phyloP scores from a whole-genome alignment of 768 basidiomycete genomes.

The Aureoboletus auriporus region DNA sequence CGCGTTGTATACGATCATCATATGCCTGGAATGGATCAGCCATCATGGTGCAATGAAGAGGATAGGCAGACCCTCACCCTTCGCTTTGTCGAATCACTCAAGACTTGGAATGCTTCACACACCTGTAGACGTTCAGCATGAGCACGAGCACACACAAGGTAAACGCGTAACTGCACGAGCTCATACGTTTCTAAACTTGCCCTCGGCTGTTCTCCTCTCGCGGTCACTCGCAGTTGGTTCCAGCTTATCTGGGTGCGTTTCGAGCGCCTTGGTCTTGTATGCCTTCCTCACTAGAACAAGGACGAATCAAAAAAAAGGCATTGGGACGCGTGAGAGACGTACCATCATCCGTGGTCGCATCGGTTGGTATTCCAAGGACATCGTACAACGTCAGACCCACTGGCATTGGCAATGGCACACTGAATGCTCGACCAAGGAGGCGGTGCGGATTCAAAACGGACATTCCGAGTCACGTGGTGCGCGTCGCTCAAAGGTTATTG shows the following conservation, averaged over 20 bases:
- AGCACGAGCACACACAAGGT: conserved; percentile 4
- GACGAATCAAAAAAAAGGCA: neutral
- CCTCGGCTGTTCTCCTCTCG: conserved; percentile 51
- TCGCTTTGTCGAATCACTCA: conserved; percentile 53
- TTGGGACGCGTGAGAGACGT: conserved; percentile 13
- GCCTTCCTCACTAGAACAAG: conserved; percentile 49
- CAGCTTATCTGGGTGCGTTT: conserved; percentile 74
- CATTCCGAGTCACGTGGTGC: conserved; percentile 6
- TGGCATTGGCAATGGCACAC: conserved; percentile 18
- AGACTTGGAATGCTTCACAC: conserved; percentile 56
- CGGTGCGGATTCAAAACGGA: neutral
- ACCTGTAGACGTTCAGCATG: conserved; percentile 40
- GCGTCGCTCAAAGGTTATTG: neutral
- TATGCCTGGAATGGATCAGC: conserved; percentile 37
- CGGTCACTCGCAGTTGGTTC: conserved; percentile 47
- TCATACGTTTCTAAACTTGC: conserved; percentile 58
- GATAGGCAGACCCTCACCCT: conserved; percentile 35
- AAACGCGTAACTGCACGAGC: conserved; percentile 21
- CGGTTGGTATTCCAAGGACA: conserved; percentile 41
- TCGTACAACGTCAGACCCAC: conserved; percentile 36
- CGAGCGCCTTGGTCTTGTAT: conserved; percentile 62
- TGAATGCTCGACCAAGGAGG: neutral
- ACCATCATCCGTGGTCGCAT: conserved; percentile 53
- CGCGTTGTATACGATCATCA: conserved; percentile 38
- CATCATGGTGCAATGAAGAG: neutral